These are phyloP conservation scores for Edaphochlamys debaryana DNA, from an alignment of 139 green algal species.

Conservation along the genomic window DNA sequence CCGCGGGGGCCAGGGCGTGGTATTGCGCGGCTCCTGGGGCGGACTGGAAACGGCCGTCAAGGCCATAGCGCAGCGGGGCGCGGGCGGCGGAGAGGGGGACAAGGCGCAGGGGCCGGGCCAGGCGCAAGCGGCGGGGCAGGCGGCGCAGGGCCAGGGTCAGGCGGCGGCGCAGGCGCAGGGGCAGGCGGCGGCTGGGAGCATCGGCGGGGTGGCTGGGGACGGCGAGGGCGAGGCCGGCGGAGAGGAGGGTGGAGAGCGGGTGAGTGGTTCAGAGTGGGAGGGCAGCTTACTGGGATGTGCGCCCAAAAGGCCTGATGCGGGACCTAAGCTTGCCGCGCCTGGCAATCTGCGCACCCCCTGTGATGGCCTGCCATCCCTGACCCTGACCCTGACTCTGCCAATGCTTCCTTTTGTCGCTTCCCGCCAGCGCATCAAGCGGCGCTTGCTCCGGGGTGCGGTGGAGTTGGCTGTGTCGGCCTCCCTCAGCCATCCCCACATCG, in stretches of 20 bases:
- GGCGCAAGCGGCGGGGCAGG: background rate
- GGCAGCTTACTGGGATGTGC: too few species aligned
- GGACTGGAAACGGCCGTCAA: constrained; percentile 18
- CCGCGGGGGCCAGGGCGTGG: constrained; percentile 19
- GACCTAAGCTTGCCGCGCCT: background rate
- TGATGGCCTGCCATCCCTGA: background rate
- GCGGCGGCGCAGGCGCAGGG: too few species aligned
- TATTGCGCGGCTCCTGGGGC: constrained; percentile 25
- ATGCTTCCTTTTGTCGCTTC: background rate
- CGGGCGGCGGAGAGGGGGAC: background rate
- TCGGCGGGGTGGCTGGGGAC: too few species aligned
- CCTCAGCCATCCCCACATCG: constrained; percentile 3
- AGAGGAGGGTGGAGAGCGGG: too few species aligned
- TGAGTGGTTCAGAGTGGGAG: too few species aligned
- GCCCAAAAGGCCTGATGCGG: background rate
- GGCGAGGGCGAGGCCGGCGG: too few species aligned
- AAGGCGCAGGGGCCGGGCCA: too few species aligned
- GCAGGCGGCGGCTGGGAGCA: too few species aligned
- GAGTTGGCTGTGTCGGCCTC: constrained; percentile 4
- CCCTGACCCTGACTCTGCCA: too few species aligned
- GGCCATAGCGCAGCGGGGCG: background rate
- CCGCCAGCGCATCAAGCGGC: background rate
- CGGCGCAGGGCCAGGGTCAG: background rate
- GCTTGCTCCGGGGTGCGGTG: constrained; percentile 10
- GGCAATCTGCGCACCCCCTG: background rate